Conservation (phyloP, 1,139 yeast species). For the Geotrichum bryndzae region DNA sequence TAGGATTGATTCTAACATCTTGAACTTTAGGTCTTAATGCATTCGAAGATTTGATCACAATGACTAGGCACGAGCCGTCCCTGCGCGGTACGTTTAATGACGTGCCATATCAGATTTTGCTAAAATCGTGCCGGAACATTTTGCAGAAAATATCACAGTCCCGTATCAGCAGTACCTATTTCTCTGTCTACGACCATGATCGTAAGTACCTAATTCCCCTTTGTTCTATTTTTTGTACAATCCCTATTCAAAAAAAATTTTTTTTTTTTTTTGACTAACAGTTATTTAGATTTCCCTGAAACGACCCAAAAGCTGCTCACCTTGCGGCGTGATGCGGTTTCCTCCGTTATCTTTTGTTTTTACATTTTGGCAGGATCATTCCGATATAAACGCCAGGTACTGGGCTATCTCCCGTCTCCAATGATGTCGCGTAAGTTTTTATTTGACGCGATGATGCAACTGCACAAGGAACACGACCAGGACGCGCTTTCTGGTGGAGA, state of each 20-base stretch:
- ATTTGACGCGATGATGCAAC: slow-evolving; percentile 38
- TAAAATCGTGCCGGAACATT: slow-evolving; percentile 39
- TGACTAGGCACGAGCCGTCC: slow-evolving; percentile 39
- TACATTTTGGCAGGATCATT: slow-evolving; percentile 42
- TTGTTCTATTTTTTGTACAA: not conserved
- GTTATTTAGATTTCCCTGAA: slow-evolving; percentile 29
- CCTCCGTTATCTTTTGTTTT: slow-evolving; percentile 42
- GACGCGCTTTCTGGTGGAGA: slow-evolving; percentile 8
- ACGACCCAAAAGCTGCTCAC: slow-evolving; percentile 39
- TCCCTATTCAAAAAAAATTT: not conserved
- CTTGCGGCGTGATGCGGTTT: slow-evolving; percentile 44
- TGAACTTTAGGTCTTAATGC: slow-evolving; percentile 33
- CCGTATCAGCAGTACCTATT: slow-evolving; percentile 43
- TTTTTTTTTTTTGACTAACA: not conserved
- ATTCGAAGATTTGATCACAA: slow-evolving; percentile 36
- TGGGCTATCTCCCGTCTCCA: slow-evolving; percentile 43
- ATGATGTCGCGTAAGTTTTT: slow-evolving; percentile 41
- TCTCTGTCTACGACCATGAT: slow-evolving; percentile 40
- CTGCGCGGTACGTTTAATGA: slow-evolving; percentile 28
- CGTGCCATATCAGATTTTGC: slow-evolving; percentile 28
- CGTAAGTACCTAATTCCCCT: not conserved
- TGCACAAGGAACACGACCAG: slow-evolving; percentile 26
- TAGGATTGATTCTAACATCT: not conserved
- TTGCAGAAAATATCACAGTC: slow-evolving; percentile 44
- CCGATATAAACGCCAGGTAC: slow-evolving; percentile 37